A percentile compares a stretch with the other conserved stretches of the same genome.
phyloP scores from a whole-genome alignment of 345 rosid species.

The Gossypium herbaceum region DNA sequence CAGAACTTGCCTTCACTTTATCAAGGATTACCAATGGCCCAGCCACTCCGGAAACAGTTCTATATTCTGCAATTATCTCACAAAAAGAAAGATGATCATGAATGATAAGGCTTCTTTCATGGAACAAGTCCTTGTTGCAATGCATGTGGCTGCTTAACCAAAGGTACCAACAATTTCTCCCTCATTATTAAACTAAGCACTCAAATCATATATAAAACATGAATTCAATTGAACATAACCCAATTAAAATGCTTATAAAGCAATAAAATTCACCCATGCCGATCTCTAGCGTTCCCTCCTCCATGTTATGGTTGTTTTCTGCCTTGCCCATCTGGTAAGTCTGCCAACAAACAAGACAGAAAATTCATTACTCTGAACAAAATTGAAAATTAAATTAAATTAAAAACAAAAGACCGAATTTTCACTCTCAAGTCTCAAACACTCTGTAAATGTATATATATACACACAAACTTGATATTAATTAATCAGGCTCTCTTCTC shows the following conservation, averaged over 20 bases:
- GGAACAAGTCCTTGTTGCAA: not conserved
- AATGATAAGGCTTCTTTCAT: not conserved
- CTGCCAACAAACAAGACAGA: not conserved
- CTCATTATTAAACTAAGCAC: not conserved
- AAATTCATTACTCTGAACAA: not conserved
- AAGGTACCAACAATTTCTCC: not conserved
- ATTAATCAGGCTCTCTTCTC: no score
- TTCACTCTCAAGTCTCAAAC: not conserved
- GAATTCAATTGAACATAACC: not conserved
- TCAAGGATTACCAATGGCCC: conserved; percentile 96
- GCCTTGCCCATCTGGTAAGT: conserved; percentile 39
- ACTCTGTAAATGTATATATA: no score
- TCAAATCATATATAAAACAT: not conserved
- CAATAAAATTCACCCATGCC: conserved; percentile 68
- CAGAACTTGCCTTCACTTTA: conserved; percentile 72
- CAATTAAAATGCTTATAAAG: not conserved
- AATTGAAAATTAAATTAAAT: not conserved
- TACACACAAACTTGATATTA: no score
- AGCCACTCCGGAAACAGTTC: conserved; percentile 97
- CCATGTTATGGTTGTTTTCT: conserved; percentile 39
- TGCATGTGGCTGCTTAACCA: not conserved
- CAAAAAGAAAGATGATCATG: not conserved
- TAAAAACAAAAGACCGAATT: not conserved
- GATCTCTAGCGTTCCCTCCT: conserved; percentile 72
- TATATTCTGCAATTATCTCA: conserved; percentile 55